Evolutionary conservation across 1,139 yeast species (phyloP).

Genomic region (Taiozyma sp.): DNA sequence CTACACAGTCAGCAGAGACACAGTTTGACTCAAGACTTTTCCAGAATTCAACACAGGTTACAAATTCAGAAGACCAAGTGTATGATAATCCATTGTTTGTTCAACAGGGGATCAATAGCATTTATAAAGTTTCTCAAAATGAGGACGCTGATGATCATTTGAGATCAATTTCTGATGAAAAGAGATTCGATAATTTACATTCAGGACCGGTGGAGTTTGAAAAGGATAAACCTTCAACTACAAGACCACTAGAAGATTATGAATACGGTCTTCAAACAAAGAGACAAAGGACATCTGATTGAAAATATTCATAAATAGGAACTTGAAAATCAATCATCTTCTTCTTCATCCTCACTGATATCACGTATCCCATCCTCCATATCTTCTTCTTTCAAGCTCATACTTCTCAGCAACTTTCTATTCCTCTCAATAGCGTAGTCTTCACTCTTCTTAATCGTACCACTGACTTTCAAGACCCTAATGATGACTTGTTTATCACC

Average conservation of each 20-base stretch:
- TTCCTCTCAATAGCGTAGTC: slow-evolving; percentile 45
- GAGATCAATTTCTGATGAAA: slow-evolving; percentile 27
- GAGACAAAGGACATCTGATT: slow-evolving; percentile 10
- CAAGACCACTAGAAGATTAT: slow-evolving; percentile 14
- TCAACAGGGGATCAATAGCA: slow-evolving; percentile 43
- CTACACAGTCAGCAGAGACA: slow-evolving; percentile 32
- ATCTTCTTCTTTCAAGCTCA: slow-evolving; percentile 18
- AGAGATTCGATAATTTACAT: slow-evolving; percentile 31
- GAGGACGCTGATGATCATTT: slow-evolving; percentile 28
- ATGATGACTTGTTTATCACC: slow-evolving; percentile 51
- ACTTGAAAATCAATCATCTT: slow-evolving; percentile 2
- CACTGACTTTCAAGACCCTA: slow-evolving; percentile 68
- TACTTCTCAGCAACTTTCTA: slow-evolving; percentile 17
- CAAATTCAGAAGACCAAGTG: slow-evolving; percentile 41
- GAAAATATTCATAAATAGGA: not conserved
- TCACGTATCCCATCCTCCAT: slow-evolving; percentile 6
- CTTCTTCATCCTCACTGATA: slow-evolving; percentile 6
- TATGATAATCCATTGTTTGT: slow-evolving; percentile 55
- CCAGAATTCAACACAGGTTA: slow-evolving; percentile 37
- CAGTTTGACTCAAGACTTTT: slow-evolving; percentile 53
- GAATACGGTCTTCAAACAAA: slow-evolving; percentile 24
- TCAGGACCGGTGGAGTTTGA: slow-evolving; percentile 52
- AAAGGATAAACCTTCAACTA: slow-evolving; percentile 18
- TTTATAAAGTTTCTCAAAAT: slow-evolving; percentile 36
- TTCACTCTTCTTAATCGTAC: slow-evolving; percentile 85